Evolutionary conservation across 108 stramenopile species (phyloP).

Genomic region (Fistulifera pelliculosa): DNA sequence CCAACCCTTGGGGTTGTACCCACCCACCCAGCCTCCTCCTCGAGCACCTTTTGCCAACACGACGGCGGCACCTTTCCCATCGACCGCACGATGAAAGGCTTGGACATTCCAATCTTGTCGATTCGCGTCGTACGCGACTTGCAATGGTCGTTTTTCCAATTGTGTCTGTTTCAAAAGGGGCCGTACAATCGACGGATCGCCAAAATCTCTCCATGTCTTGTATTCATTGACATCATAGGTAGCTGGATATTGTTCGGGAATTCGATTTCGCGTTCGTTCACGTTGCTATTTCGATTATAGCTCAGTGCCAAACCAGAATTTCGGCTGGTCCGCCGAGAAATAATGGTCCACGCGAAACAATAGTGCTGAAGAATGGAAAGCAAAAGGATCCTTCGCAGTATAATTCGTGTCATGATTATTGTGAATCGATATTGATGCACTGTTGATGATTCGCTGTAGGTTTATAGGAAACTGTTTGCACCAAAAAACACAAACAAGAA

Average conservation of each 20-base stretch:
- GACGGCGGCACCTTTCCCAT: conserved; percentile 59
- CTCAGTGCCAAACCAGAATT: no score
- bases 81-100: conserved; percentile 40
- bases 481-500: no score
- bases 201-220: not conserved
- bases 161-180: conserved; percentile 58
- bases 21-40: conserved; percentile 30
- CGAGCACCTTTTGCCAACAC: conserved; percentile 27
- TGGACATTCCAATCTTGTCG: conserved; percentile 42
- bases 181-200: conserved; percentile 18
- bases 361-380: no score
- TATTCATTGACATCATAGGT: not conserved
- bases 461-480: no score
- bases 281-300: not conserved
- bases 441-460: no score
- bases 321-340: no score
- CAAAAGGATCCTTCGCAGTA: no score
- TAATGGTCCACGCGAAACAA: no score
- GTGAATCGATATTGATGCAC: no score
- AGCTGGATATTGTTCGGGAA: conserved; percentile 3
- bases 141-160: conserved; percentile 43
- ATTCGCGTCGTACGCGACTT: conserved; percentile 45
- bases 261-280: not conserved
- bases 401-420: no score
- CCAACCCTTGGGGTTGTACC: conserved; percentile 70